A percentile compares a stretch with the other conserved stretches of the same genome.
Evolutionary conservation across 2,329 filamentous ascomycete genomes (phyloP).

Genomic region (Colletotrichum caudatum): DNA sequence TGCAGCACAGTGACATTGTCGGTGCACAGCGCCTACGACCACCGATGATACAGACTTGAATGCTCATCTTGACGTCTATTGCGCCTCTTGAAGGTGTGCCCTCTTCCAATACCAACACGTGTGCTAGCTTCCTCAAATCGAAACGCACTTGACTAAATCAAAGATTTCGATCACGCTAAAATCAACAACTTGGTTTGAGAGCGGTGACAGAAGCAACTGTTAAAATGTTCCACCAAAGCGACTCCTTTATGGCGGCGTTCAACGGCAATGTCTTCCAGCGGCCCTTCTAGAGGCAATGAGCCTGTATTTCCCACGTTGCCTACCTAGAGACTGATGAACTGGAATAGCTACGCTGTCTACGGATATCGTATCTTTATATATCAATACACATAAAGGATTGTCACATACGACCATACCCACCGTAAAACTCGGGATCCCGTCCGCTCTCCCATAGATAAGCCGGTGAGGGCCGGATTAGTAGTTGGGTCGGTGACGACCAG

Average conservation of each 20-base stretch:
- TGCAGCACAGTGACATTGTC: constrained; percentile 20
- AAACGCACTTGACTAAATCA: neutral
- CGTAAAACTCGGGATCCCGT: constrained; percentile 6
- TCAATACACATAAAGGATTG: accelerated
- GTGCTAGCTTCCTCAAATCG: no score
- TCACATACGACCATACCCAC: constrained; percentile 8
- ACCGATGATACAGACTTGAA: neutral
- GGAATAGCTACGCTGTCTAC: neutral
- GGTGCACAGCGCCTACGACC: constrained; percentile 10
- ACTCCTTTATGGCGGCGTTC: no score
- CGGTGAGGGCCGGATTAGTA: constrained; percentile 9
- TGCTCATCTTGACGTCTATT: neutral
- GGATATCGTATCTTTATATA: neutral
- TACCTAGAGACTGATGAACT: neutral
- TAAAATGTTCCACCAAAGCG: neutral
- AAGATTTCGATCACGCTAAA: neutral
- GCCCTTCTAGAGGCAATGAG: no score
- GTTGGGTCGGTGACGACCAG: constrained; percentile 12
- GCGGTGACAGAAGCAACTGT: neutral
- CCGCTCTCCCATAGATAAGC: constrained; percentile 6
- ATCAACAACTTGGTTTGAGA: neutral
- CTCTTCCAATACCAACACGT: neutral
- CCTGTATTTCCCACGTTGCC: neutral
- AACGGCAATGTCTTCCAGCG: no score
- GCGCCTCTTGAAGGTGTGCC: neutral